Evolutionary conservation across 1,284 basidiomycete species (phyloP), one percentile per base, ranked within the genome.

Genomic region (Cystobasidium slooffiae): DNA sequence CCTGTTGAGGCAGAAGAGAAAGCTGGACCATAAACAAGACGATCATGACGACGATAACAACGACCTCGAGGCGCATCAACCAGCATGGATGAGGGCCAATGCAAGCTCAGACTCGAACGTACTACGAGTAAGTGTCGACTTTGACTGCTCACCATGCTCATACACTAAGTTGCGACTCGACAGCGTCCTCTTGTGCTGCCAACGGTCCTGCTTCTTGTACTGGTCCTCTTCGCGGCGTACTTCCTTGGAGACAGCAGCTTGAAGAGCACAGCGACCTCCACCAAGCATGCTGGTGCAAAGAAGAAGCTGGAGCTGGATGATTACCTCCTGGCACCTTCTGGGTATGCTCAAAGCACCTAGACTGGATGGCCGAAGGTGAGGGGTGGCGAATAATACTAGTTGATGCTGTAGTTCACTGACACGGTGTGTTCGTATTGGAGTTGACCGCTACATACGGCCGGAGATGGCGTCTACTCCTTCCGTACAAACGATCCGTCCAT

Each of bases 291-390:
- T 44, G 72, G 72, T 22, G 43, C 44, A 53, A 68, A 65, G 49
- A 53, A 53, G 10, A 75, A 65, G 49, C 20, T 96, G 62, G 90
- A 89, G 1, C 88, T 97, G 86, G 92, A 96, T 79, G 90, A 94
- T 81, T 83, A 95, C 61, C 93, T 93, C 83, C 94, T 95, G 92
- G 92, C 4, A 96, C 93, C 0, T 97, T 96, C 80, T 76, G 66
- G 10, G 82, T 85, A 1, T 78, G 85, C 3, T 80, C 79, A 10
- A 84, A 85, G 58, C 79, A 79, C 41, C 82, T 95, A 41, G 85
- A 88, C 59, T 97, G 94, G 94, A 89, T 97, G 41, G 88, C 89
- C 12, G 93, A 95, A 87, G 93, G 94, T 92, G 75, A 43, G 86
- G 9, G 43, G 5, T 2, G 47, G n/a, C 22, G 78, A 37, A 52